phyloP scores from a whole-genome alignment of 805 yeast genomes.

The Candida vartiovaarae region DNA sequence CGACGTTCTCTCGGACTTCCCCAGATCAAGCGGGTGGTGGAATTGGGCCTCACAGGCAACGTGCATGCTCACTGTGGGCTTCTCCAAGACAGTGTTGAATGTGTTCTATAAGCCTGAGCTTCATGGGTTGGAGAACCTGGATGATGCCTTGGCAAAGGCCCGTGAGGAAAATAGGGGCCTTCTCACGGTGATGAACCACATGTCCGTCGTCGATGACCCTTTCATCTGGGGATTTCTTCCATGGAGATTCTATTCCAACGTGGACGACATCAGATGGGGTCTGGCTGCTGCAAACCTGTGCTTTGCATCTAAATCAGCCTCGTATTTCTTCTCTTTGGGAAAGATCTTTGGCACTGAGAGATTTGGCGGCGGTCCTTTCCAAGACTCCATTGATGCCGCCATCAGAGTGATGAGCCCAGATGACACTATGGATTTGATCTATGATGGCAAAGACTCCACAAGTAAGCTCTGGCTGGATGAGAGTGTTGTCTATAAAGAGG shows the following conservation, averaged over 20 bases:
- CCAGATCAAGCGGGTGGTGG: slow-evolving; percentile 57
- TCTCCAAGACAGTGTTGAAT: slow-evolving; percentile 55
- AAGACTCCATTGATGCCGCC: slow-evolving; percentile 82
- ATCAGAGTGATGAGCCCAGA: slow-evolving; percentile 74
- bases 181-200: slow-evolving; percentile 86
- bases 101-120: slow-evolving; percentile 59
- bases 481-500: slow-evolving; percentile 7
- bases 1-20: slow-evolving; percentile 56
- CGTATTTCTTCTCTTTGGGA: slow-evolving; percentile 75
- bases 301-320: slow-evolving; percentile 46
- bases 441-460: slow-evolving; percentile 21
- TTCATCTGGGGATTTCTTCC: slow-evolving; percentile 84
- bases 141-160: slow-evolving; percentile 56
- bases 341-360: slow-evolving; percentile 82
- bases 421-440: slow-evolving; percentile 43
- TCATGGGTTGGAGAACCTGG: slow-evolving; percentile 56
- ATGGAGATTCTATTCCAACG: slow-evolving; percentile 50
- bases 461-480: slow-evolving; percentile 13
- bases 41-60: slow-evolving; percentile 60
- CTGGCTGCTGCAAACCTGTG: slow-evolving; percentile 91
- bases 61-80: slow-evolving; percentile 55
- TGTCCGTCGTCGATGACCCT: slow-evolving; percentile 91
- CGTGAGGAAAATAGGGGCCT: slow-evolving; percentile 64
- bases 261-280: slow-evolving; percentile 83
- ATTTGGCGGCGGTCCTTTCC: slow-evolving; percentile 92